phyloP scores from a whole-genome alignment of 768 basidiomycete genomes.

The Suillus occidentalis region DNA sequence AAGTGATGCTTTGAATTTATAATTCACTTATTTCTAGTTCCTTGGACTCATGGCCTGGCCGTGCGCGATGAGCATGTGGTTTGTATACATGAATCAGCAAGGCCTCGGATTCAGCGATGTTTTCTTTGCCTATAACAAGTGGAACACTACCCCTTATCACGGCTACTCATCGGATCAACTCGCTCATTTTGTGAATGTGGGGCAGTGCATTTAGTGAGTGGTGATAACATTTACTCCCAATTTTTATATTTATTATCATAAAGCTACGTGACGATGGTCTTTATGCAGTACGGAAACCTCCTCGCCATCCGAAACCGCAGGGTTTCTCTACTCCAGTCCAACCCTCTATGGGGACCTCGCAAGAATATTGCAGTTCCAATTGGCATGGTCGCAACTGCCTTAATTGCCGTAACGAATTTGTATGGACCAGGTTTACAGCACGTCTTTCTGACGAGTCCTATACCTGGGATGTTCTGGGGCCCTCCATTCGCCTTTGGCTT shows the following conservation, averaged over 20 bases:
- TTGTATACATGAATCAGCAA: slow-evolving; percentile 39
- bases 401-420: slow-evolving; percentile 44
- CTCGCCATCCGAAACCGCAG: slow-evolving; percentile 46
- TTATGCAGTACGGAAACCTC: slow-evolving; percentile 44
- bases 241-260: background rate
- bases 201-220: slow-evolving; percentile 48
- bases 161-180: slow-evolving; percentile 32
- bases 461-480: slow-evolving; percentile 50
- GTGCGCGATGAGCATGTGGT: slow-evolving; percentile 44
- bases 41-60: slow-evolving; percentile 48
- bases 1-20: background rate
- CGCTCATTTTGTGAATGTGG: slow-evolving; percentile 36
- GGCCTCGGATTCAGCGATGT: slow-evolving; percentile 38
- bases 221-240: background rate
- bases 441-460: slow-evolving; percentile 44
- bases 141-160: slow-evolving; percentile 38
- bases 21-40: slow-evolving; percentile 31
- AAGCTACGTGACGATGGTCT: slow-evolving; percentile 50
- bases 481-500: slow-evolving; percentile 45
- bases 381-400: slow-evolving; percentile 40
- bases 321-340: slow-evolving; percentile 42
- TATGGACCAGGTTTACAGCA: slow-evolving; percentile 45
- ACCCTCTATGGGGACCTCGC: slow-evolving; percentile 48
- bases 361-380: slow-evolving; percentile 39
- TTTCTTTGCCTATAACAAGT: slow-evolving; percentile 42